phyloP scores from a whole-genome alignment of 2,329 filamentous ascomycete genomes.

The Paecilomyces variotii region DNA sequence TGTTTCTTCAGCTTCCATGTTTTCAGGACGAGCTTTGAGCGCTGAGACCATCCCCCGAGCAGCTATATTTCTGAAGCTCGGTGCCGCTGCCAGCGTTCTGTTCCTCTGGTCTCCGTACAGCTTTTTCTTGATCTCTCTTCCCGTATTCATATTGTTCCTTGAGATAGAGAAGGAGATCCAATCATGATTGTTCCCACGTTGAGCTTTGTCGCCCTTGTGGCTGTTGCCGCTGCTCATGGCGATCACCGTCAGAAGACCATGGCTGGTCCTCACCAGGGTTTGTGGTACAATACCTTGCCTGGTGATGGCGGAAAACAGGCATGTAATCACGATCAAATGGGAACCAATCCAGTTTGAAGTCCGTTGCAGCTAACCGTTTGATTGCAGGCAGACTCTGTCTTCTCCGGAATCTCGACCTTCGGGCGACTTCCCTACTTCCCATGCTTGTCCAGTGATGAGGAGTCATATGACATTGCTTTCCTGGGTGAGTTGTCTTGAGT shows the following conservation, averaged over 20 bases:
- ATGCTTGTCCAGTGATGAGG: constrained; percentile 61
- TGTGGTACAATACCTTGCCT: constrained; percentile 79
- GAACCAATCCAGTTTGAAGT: no score
- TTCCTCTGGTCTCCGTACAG: background rate
- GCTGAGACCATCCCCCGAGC: background rate
- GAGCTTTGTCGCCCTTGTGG: constrained; percentile 34
- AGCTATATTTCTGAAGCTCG: background rate
- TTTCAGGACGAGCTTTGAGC: background rate
- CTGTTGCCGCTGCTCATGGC: constrained; percentile 52
- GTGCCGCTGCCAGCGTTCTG: background rate
- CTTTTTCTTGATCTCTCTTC: background rate
- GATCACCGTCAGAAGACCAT: constrained; percentile 52
- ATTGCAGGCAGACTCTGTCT: constrained; percentile 70
- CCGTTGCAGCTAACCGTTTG: constrained; percentile 1
- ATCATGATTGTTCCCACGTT: constrained; percentile 13
- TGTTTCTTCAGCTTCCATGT: background rate
- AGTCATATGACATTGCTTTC: constrained; percentile 78
- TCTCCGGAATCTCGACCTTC: constrained; percentile 81
- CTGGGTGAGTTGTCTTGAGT: constrained; percentile 47
- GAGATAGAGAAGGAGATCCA: background rate
- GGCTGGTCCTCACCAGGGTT: constrained; percentile 60
- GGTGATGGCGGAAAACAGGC: constrained; percentile 80
- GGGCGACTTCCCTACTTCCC: constrained; percentile 70
- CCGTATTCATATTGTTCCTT: background rate
- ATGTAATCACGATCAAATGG: constrained; percentile 8